A percentile compares a stretch with the other conserved stretches of the same genome.
These are phyloP conservation scores for Citrus unshiu DNA, from an alignment of 345 rosid genomes.

Conservation along the genomic window DNA sequence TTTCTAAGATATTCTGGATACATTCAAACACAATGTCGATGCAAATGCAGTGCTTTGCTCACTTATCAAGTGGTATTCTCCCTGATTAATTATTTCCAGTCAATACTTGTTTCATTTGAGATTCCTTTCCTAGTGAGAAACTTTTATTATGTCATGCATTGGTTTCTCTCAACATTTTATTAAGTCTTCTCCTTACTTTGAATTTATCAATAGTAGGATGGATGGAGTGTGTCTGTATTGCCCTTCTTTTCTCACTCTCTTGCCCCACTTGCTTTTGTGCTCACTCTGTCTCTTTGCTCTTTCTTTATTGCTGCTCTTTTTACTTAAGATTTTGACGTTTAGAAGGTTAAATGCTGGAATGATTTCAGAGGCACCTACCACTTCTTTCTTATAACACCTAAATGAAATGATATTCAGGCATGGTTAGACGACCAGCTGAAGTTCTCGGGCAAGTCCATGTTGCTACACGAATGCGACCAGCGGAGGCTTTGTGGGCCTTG, in stretches of 20 bases:
- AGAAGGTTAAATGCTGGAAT: conserved; percentile 9
- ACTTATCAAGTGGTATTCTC: not conserved
- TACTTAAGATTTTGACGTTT: not conserved
- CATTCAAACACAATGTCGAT: not conserved
- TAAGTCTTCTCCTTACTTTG: not conserved
- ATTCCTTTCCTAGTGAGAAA: not conserved
- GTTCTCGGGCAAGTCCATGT: conserved; percentile 99
- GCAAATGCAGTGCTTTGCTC: not conserved
- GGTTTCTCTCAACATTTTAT: not conserved
- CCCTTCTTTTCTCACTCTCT: not conserved
- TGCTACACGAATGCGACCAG: conserved; percentile 80
- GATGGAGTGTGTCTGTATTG: not conserved
- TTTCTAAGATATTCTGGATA: not conserved
- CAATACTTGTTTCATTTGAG: not conserved
- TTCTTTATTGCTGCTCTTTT: not conserved
- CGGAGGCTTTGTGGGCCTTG: conserved; percentile 94
- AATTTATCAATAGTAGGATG: not conserved
- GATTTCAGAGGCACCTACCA: not conserved
- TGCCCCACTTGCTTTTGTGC: not conserved
- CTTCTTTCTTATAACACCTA: conserved; percentile 14
- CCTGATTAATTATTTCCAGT: not conserved
- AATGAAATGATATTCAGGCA: conserved; percentile 45
- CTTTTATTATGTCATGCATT: not conserved
- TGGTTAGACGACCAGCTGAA: conserved; percentile 87
- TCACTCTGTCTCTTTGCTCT: not conserved